Percentiles rank a stretch among this genome's conserved stretches.
These are phyloP conservation scores for Kodamaea derodonti DNA, from an alignment of 1,139 yeast species.

Conservation along the genomic window DNA sequence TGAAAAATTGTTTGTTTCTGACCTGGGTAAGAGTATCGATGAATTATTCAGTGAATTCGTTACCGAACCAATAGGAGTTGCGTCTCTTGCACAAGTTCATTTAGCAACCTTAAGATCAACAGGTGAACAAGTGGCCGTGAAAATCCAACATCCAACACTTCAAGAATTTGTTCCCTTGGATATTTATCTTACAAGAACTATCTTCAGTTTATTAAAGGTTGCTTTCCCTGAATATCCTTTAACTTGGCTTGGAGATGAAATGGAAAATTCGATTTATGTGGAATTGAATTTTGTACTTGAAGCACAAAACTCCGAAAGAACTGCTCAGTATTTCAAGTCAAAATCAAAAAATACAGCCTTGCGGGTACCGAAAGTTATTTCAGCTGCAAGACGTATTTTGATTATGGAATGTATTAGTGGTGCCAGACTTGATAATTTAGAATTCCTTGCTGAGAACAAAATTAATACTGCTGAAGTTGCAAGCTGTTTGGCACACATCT, in stretches of 20 bases:
- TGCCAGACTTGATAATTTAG: conserved; percentile 72
- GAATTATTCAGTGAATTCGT: conserved; percentile 69
- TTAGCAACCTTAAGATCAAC: conserved; percentile 57
- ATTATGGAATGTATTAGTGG: conserved; percentile 90
- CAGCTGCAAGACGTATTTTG: conserved; percentile 66
- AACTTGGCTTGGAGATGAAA: conserved; percentile 90
- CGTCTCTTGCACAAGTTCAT: conserved; percentile 95
- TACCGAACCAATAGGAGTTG: conserved; percentile 83
- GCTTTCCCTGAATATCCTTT: conserved; percentile 92
- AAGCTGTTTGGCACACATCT: conserved; percentile 80
- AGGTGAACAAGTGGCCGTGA: conserved; percentile 84
- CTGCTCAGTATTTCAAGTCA: conserved; percentile 61
- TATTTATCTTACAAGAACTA: conserved; percentile 69
- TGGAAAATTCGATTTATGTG: conserved; percentile 78
- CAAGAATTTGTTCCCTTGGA: conserved; percentile 89
- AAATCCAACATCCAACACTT: conserved; percentile 88
- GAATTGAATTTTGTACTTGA: conserved; percentile 88
- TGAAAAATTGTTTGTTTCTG: conserved; percentile 58
- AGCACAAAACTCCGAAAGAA: conserved; percentile 71
- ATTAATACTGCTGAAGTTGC: conserved; percentile 80
- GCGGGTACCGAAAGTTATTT: conserved; percentile 67
- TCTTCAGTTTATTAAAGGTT: conserved; percentile 68
- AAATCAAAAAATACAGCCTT: conserved; percentile 65
- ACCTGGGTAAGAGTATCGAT: conserved; percentile 59
- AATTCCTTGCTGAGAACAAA: conserved; percentile 55